Evolutionary conservation across 768 basidiomycete species (phyloP).

Genomic region (Phylloporus sp.): DNA sequence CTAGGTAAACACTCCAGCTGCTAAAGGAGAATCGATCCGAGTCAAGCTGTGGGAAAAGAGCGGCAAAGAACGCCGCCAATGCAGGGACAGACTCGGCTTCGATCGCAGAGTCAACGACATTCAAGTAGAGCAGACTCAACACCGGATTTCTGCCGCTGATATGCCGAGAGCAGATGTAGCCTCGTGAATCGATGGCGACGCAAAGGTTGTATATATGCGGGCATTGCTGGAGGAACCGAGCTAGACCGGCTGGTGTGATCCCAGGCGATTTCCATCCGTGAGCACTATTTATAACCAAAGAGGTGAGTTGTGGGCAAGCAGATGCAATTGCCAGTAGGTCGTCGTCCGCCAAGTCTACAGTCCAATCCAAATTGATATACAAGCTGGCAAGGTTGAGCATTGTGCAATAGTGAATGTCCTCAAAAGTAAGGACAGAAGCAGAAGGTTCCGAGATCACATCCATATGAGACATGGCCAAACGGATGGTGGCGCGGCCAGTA

Average conservation of each 20-base stretch:
- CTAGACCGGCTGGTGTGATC: not conserved
- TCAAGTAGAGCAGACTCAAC: not conserved
- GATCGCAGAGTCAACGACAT: not conserved
- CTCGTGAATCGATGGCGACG: not conserved
- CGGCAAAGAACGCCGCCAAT: not conserved
- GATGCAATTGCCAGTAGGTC: not conserved
- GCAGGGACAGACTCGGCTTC: not conserved
- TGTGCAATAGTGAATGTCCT: not conserved
- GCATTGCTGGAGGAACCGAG: not conserved
- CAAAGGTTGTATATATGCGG: not conserved
- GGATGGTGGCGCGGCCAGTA: not conserved
- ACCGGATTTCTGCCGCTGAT: not conserved
- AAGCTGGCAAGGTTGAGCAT: not conserved
- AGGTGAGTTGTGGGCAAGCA: not conserved
- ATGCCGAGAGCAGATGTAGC: not conserved
- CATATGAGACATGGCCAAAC: not conserved
- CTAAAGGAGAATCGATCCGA: not conserved
- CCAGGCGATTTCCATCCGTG: not conserved
- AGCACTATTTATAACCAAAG: not conserved
- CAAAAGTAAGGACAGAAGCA: not conserved
- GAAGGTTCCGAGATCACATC: not conserved
- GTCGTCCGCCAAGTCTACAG: not conserved
- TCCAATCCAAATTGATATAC: not conserved
- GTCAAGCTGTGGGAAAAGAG: not conserved
- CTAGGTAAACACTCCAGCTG: not conserved